A percentile compares a stretch with the other conserved stretches of the same genome.
phyloP scores from a whole-genome alignment of 192 early-diverging fungal species.

The Podila clonocystis region DNA sequence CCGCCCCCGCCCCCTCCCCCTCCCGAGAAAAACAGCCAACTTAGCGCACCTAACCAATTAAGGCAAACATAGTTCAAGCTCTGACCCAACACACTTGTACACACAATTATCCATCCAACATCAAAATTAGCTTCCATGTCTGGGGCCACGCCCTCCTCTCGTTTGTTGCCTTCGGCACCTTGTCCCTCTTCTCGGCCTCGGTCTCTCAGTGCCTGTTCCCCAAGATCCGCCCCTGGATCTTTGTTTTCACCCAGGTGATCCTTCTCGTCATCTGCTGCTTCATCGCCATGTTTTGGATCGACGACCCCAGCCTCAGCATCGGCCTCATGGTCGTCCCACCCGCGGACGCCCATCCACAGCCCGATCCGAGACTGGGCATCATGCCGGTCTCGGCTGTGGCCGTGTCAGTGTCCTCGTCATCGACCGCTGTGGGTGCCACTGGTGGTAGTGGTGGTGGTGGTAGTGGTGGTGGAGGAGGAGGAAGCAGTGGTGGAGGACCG shows the following conservation, averaged over 20 bases:
- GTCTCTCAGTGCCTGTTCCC: constrained; percentile 44
- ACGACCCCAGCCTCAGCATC: constrained; percentile 36
- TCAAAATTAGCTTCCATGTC: constrained; percentile 30
- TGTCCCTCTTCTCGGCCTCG: constrained; percentile 41
- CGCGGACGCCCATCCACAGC: constrained; percentile 15
- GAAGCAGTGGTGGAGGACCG: not conserved
- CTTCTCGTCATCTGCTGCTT: constrained; percentile 43
- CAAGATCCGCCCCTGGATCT: constrained; percentile 28
- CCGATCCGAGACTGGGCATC: not conserved
- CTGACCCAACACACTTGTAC: not conserved
- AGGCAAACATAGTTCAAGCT: not conserved
- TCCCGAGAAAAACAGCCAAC: too few species aligned
- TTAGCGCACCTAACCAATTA: not conserved
- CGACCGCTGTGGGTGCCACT: not conserved
- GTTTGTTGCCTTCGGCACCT: constrained; percentile 43
- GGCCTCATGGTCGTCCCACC: constrained; percentile 36
- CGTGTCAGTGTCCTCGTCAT: not conserved
- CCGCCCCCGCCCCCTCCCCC: too few species aligned
- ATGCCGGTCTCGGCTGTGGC: not conserved
- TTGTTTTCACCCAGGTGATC: constrained; percentile 42
- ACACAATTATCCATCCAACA: not conserved
- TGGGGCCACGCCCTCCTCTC: constrained; percentile 44
- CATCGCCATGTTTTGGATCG: constrained; percentile 52
- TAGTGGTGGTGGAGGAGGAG: not conserved
- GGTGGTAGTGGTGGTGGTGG: not conserved